phyloP scores from a whole-genome alignment of 768 basidiomycete genomes.

The Tephrocybe sp. region DNA sequence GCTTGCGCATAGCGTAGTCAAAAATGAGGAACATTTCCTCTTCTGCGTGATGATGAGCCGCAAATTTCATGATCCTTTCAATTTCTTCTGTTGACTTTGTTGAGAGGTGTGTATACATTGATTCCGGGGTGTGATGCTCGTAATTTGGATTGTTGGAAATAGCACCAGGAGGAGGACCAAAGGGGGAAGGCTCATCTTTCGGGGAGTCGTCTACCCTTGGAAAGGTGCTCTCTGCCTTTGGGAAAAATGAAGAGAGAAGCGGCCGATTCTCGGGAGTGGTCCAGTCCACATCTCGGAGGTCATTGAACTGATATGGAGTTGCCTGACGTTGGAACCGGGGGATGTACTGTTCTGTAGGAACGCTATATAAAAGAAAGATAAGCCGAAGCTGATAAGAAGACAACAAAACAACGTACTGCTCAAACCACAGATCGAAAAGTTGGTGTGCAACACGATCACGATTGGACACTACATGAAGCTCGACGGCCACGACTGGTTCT shows the following conservation, averaged over 20 bases:
- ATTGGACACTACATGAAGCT: constrained; percentile 70
- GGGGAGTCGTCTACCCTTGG: constrained; percentile 9
- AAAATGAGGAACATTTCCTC: constrained; percentile 55
- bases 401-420: constrained; percentile 48
- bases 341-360: constrained; percentile 23
- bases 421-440: constrained; percentile 65
- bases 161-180: constrained; percentile 10
- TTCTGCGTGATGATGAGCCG: constrained; percentile 50
- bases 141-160: neutral
- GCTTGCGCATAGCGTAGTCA: constrained; percentile 29
- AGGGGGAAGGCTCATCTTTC: neutral
- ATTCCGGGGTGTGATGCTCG: constrained; percentile 23
- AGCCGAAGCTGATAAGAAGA: neutral
- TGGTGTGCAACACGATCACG: constrained; percentile 64
- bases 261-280: constrained; percentile 25
- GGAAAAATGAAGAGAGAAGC: constrained; percentile 30
- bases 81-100: constrained; percentile 27
- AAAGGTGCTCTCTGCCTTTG: constrained; percentile 14
- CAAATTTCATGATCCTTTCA: constrained; percentile 37
- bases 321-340: constrained; percentile 44
- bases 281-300: constrained; percentile 40
- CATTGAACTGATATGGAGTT: constrained; percentile 38
- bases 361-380: constrained; percentile 42
- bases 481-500: constrained; percentile 48
- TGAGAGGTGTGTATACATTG: constrained; percentile 24